These are phyloP conservation scores for Ampelomyces quisqualis DNA, from an alignment of 2,329 filamentous ascomycete species.

Conservation along the genomic window DNA sequence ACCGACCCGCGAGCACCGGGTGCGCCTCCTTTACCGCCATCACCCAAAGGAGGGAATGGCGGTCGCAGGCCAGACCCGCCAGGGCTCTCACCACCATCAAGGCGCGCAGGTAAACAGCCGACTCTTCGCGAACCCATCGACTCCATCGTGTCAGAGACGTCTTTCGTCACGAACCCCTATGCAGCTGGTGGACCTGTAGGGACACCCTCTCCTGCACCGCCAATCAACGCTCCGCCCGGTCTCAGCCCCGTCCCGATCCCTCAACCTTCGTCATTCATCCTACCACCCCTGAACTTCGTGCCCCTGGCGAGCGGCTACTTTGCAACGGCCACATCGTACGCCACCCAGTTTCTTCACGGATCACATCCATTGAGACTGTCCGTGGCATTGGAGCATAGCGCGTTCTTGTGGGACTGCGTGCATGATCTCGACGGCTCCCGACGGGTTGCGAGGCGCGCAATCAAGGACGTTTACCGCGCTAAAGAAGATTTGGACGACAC, in stretches of 20 bases:
- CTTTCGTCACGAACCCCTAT: slow-evolving; percentile 54
- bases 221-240: slow-evolving; percentile 48
- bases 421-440: slow-evolving; percentile 78
- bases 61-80: slow-evolving; percentile 26
- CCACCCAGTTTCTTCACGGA: slow-evolving; percentile 75
- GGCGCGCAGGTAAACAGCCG: slow-evolving; percentile 40
- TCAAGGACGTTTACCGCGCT: slow-evolving; percentile 87
- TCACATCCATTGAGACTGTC: slow-evolving; percentile 88
- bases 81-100: slow-evolving; percentile 33
- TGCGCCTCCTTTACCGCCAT: slow-evolving; percentile 26
- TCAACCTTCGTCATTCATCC: slow-evolving; percentile 67
- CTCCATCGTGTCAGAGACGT: slow-evolving; percentile 53
- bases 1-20: slow-evolving; percentile 31
- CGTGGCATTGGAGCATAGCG: slow-evolving; percentile 87
- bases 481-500: slow-evolving; percentile 92
- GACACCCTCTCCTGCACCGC: slow-evolving; percentile 46
- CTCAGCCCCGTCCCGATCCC: slow-evolving; percentile 46
- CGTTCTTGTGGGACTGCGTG: slow-evolving; percentile 90
- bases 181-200: slow-evolving; percentile 43
- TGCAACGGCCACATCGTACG: slow-evolving; percentile 70
- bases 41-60: slow-evolving; percentile 26
- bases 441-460: slow-evolving; percentile 75
- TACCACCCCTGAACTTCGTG: slow-evolving; percentile 78
- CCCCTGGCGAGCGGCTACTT: slow-evolving; percentile 82
- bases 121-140: slow-evolving; percentile 51